Evolutionary conservation across 2,329 filamentous ascomycete species (phyloP).

Genomic region (Trichoderma polysporum): DNA sequence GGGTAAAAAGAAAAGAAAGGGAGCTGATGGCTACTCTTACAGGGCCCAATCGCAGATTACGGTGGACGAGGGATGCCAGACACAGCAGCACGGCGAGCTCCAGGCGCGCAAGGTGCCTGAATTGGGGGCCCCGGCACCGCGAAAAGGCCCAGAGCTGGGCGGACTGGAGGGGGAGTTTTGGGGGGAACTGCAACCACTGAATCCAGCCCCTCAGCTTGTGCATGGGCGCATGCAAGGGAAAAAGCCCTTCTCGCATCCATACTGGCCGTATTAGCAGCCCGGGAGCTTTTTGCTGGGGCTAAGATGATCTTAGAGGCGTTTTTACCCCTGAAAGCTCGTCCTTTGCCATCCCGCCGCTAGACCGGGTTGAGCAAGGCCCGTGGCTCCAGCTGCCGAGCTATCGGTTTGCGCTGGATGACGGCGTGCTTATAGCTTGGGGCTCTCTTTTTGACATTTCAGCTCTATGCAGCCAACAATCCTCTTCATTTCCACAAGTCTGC

Average conservation of each 20-base stretch:
- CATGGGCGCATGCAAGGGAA: slow-evolving; percentile 14
- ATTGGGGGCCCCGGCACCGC: not conserved
- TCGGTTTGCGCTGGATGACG: slow-evolving; percentile 2
- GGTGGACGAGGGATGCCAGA: slow-evolving; percentile 15
- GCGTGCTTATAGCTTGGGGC: not conserved
- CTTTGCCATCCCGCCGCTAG: slow-evolving; percentile 20
- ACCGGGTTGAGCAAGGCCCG: not conserved
- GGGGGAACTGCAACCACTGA: slow-evolving; percentile 10
- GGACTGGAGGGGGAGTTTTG: not conserved
- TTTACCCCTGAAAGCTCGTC: slow-evolving; percentile 19
- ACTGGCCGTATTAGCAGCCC: not conserved
- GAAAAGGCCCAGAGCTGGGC: not conserved
- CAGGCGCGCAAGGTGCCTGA: not conserved
- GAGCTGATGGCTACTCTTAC: slow-evolving; percentile 10
- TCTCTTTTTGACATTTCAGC: not conserved
- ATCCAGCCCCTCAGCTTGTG: slow-evolving; percentile 4
- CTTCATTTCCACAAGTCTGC: not conserved
- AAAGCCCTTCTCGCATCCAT: not conserved
- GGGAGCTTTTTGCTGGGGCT: not conserved
- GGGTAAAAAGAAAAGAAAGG: not conserved
- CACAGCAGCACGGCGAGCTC: slow-evolving; percentile 6
- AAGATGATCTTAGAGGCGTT: slow-evolving; percentile 1
- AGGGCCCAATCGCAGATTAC: slow-evolving; percentile 16
- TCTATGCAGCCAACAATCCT: not conserved
- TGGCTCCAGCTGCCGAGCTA: slow-evolving; percentile 16